These are phyloP conservation scores for Oryza brachyantha DNA, from an alignment of 176 grass and related monocot species.

Conservation along the genomic window DNA sequence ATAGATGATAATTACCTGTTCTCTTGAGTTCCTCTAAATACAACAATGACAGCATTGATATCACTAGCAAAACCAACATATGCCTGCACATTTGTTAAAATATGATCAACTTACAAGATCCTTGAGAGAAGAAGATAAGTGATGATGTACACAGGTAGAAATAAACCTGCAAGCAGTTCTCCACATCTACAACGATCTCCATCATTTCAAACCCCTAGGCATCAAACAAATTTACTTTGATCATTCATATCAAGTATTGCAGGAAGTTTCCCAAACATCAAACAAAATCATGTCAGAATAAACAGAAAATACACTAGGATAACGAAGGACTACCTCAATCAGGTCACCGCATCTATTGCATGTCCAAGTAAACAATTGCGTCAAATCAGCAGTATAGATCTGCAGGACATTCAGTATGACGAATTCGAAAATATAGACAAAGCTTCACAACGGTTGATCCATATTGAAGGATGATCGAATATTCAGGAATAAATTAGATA, in stretches of 20 bases:
- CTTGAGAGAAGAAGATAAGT: conserved; percentile 3
- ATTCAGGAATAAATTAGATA: background rate
- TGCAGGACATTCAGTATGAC: conserved; percentile 35
- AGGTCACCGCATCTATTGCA: conserved; percentile 80
- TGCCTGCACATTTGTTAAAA: conserved; percentile 51
- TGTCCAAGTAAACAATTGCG: conserved; percentile 84
- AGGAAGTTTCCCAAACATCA: background rate
- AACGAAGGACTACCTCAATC: conserved; percentile 46
- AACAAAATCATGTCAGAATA: conserved; percentile 20
- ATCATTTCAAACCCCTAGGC: conserved; percentile 77
- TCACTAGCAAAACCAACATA: conserved; percentile 87
- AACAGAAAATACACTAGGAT: conserved; percentile 1
- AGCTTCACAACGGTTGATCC: background rate
- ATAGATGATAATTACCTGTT: conserved; percentile 54
- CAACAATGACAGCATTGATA: conserved; percentile 72
- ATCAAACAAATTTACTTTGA: conserved; percentile 38
- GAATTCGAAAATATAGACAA: background rate
- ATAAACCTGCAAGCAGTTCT: conserved; percentile 78
- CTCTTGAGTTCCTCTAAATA: conserved; percentile 96
- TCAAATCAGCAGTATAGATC: conserved; percentile 93
- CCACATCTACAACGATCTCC: conserved; percentile 74
- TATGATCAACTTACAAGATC: background rate
- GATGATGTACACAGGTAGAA: background rate
- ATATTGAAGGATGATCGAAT: background rate
- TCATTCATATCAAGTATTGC: background rate